Conservation (phyloP, 768 basidiomycete genomes). For the Serendipita sp. region DNA sequence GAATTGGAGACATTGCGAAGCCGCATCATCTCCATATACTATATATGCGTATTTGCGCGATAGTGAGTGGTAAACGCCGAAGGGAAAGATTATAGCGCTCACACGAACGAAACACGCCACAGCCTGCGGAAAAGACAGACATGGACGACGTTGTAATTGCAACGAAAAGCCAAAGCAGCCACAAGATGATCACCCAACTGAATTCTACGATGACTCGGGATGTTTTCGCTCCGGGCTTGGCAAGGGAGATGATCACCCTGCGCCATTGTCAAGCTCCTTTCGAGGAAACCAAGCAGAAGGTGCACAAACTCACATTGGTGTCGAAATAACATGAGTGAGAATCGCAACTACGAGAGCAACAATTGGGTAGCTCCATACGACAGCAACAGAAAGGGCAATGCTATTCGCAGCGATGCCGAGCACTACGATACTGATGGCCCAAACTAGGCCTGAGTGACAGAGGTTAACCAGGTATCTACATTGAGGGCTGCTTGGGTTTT, state of each 20-base stretch:
- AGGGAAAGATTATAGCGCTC: background rate
- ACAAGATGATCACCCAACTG: background rate
- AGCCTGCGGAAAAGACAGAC: background rate
- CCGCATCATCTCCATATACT: background rate
- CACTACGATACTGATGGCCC: background rate
- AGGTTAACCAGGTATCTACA: background rate
- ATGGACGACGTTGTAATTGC: background rate
- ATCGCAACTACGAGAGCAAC: background rate
- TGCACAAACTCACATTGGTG: background rate
- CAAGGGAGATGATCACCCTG: conserved; percentile 1
- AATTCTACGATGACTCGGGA: background rate
- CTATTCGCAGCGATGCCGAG: background rate
- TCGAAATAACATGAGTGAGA: background rate
- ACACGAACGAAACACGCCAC: background rate
- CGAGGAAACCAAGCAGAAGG: background rate
- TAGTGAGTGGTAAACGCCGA: background rate
- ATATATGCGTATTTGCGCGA: background rate
- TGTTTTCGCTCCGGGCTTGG: background rate
- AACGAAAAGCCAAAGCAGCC: background rate
- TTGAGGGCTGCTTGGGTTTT: background rate
- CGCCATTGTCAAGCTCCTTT: background rate
- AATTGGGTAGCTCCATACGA: background rate
- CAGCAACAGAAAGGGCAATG: background rate
- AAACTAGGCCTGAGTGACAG: background rate
- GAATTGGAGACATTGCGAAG: background rate